A percentile compares a stretch with the other conserved stretches of the same genome.
phyloP scores from a whole-genome alignment of 306 rosid species.

The Rubus parviflorus region DNA sequence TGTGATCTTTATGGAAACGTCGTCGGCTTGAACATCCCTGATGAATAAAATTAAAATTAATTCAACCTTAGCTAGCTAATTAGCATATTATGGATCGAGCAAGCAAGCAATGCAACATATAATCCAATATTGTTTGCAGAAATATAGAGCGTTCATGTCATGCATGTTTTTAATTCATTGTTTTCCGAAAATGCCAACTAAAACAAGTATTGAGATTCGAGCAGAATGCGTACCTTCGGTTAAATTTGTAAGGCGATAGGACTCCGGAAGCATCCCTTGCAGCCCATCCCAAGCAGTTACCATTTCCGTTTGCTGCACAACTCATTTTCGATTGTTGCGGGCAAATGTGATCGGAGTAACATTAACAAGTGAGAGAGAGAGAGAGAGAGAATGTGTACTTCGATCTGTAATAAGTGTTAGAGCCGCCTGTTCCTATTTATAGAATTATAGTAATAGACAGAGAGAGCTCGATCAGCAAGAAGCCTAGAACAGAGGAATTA shows the following conservation, averaged over 20 bases:
- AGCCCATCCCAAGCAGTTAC: slow-evolving; percentile 29
- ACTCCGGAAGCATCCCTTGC: slow-evolving; percentile 26
- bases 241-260: slow-evolving; percentile 24
- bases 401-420: no score
- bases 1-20: slow-evolving; percentile 60
- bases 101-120: background rate
- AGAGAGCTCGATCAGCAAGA: no score
- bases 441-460: no score
- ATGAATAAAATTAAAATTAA: slow-evolving; percentile 17
- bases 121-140: background rate
- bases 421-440: no score
- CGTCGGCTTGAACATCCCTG: slow-evolving; percentile 52
- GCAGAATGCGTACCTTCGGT: slow-evolving; percentile 10
- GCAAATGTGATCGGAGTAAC: no score
- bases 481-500: no score
- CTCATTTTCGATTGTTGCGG: background rate
- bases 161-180: background rate
- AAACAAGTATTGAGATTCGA: background rate
- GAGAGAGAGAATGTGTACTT: background rate
- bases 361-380: background rate
- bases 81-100: background rate
- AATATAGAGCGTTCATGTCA: no score
- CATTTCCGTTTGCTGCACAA: background rate
- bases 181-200: background rate
- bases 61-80: background rate